These are phyloP conservation scores for Otatea glauca DNA, from an alignment of 176 grass and related monocot species.

Conservation along the genomic window DNA sequence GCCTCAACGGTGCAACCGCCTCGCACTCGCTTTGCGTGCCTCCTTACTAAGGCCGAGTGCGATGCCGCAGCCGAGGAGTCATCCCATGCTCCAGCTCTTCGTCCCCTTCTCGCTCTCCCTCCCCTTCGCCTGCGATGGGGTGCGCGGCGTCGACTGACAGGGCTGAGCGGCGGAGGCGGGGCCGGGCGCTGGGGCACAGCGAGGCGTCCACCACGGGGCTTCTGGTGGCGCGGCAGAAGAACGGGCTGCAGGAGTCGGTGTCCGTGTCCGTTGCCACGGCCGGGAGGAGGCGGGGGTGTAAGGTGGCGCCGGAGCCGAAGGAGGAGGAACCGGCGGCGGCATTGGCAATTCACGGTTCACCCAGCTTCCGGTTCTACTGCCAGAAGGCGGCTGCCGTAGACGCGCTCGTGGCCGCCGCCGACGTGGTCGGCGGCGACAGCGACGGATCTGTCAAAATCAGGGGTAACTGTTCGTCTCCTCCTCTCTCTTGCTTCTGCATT, in stretches of 20 bases:
- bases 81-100: neutral
- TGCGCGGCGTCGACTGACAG: conserved; percentile 49
- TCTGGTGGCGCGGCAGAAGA: neutral
- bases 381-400: conserved; percentile 38
- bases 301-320: conserved; percentile 49
- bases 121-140: conserved; percentile 50
- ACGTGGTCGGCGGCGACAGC: neutral
- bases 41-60: conserved; percentile 37
- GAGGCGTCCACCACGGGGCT: conserved; percentile 41
- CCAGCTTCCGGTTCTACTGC: conserved; percentile 66
- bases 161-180: conserved; percentile 44
- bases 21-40: neutral
- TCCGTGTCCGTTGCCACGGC: neutral
- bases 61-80: neutral
- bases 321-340: neutral
- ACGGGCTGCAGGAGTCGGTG: neutral
- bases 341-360: conserved; percentile 39
- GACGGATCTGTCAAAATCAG: neutral
- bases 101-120: conserved; percentile 3
- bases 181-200: conserved; percentile 26
- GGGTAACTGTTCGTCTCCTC: neutral
- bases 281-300: conserved; percentile 11
- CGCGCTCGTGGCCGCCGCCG: conserved; percentile 29
- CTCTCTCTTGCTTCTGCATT: neutral
- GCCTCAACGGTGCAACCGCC: conserved; percentile 33